These are phyloP conservation scores for Suhomyces xylopsoci DNA, from an alignment of 805 yeast species.

Conservation along the genomic window DNA sequence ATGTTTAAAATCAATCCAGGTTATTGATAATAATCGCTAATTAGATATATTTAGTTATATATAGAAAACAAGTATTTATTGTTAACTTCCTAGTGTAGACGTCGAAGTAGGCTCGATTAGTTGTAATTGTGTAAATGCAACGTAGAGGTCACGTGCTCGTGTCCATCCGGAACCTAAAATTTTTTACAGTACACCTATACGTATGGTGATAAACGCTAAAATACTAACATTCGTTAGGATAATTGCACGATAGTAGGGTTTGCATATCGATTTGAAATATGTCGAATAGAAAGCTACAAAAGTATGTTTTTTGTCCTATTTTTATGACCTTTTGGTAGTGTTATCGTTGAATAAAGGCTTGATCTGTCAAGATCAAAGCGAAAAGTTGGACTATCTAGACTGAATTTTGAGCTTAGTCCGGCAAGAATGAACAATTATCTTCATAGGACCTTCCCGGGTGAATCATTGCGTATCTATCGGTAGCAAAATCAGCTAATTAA, in stretches of 20 bases:
- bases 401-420: not conserved
- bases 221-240: not conserved
- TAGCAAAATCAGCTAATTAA: not conserved
- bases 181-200: constrained; percentile 5
- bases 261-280: constrained; percentile 8
- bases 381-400: not conserved
- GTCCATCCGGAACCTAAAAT: constrained; percentile 14
- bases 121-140: not conserved
- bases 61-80: not conserved
- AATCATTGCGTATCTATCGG: not conserved
- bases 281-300: constrained; percentile 35
- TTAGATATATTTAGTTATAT: not conserved
- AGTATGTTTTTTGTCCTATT: constrained; percentile 22
- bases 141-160: constrained; percentile 3
- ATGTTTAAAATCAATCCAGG: not conserved
- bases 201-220: not conserved
- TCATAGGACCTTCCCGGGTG: not conserved
- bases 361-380: not conserved
- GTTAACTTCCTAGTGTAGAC: not conserved
- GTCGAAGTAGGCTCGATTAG: not conserved
- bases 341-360: not conserved
- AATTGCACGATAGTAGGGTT: not conserved
- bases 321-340: not conserved
- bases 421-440: not conserved
- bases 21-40: not conserved